These are phyloP conservation scores for Aspergillus hancockii DNA, from an alignment of 495 filamentous ascomycete genomes.

Conservation along the genomic window DNA sequence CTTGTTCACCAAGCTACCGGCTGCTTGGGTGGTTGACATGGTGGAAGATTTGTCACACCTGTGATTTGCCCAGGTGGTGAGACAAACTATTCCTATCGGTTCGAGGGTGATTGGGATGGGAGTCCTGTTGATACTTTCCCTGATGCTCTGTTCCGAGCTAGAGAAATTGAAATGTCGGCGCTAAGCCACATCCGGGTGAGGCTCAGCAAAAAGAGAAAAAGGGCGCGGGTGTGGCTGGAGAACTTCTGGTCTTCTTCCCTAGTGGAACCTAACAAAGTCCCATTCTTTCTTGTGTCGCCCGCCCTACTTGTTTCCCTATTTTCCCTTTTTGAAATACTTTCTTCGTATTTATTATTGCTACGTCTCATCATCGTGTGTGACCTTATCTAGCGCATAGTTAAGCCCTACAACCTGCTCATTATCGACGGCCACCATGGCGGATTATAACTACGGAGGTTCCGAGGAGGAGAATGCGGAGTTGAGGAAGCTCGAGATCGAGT, in stretches of 20 bases:
- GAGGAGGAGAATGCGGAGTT: slow-evolving; percentile 88
- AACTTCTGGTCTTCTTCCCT: slow-evolving; percentile 7
- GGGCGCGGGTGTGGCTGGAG: slow-evolving; percentile 12
- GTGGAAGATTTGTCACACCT: slow-evolving; percentile 12
- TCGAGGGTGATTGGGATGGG: background rate
- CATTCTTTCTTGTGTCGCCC: background rate
- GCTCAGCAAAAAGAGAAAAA: slow-evolving; percentile 24
- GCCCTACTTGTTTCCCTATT: background rate
- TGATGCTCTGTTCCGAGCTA: background rate
- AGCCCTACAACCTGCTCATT: background rate
- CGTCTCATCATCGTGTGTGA: background rate
- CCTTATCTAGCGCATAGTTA: background rate
- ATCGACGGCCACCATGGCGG: slow-evolving; percentile 42
- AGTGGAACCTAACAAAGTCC: background rate
- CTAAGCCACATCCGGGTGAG: slow-evolving; percentile 24
- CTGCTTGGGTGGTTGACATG: slow-evolving; percentile 28
- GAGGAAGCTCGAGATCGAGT: slow-evolving; percentile 71
- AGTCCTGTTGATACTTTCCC: background rate
- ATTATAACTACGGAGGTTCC: slow-evolving; percentile 70
- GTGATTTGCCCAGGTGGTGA: background rate
- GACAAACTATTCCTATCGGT: background rate
- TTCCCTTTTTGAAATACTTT: background rate
- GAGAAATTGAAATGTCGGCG: slow-evolving; percentile 20
- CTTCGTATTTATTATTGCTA: background rate
- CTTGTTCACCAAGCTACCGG: slow-evolving; percentile 20